phyloP scores from a whole-genome alignment of 805 yeast genomes.

The Sungouiozyma ichnusensis region DNA sequence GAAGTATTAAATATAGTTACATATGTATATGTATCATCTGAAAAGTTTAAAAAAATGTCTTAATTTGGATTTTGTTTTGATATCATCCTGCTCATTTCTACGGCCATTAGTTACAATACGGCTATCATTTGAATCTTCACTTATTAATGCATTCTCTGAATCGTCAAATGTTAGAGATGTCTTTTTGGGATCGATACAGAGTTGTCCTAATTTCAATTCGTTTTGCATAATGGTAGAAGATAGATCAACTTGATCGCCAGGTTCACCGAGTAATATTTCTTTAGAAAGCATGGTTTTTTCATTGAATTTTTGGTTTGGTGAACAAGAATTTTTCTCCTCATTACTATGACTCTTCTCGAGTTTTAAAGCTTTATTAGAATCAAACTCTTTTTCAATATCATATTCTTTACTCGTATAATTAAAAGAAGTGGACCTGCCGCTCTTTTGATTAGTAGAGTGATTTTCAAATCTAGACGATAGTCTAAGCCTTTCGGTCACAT shows the following conservation, averaged over 20 bases:
- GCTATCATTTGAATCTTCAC: background rate
- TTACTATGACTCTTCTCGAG: background rate
- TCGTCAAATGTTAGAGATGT: background rate
- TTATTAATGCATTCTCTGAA: background rate
- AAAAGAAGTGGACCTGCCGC: constrained; percentile 15
- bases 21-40: background rate
- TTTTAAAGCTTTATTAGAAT: background rate
- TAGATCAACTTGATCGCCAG: constrained; percentile 27
- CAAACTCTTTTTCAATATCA: constrained; percentile 24
- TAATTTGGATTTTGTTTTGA: background rate
- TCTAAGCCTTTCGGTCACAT: background rate
- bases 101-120: background rate
- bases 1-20: background rate
- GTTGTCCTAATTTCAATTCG: background rate
- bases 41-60: background rate
- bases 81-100: background rate
- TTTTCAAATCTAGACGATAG: background rate
- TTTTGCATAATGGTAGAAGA: constrained; percentile 4
- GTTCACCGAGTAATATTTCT: constrained; percentile 24
- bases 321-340: background rate
- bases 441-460: constrained; percentile 6
- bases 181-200: background rate
- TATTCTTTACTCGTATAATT: constrained; percentile 31
- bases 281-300: constrained; percentile 5
- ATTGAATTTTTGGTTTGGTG: background rate